A percentile compares a stretch with the other conserved stretches of the same genome.
These are phyloP conservation scores for Rachicladosporium sp. DNA, from an alignment of 2,329 filamentous ascomycete genomes.

Conservation along the genomic window DNA sequence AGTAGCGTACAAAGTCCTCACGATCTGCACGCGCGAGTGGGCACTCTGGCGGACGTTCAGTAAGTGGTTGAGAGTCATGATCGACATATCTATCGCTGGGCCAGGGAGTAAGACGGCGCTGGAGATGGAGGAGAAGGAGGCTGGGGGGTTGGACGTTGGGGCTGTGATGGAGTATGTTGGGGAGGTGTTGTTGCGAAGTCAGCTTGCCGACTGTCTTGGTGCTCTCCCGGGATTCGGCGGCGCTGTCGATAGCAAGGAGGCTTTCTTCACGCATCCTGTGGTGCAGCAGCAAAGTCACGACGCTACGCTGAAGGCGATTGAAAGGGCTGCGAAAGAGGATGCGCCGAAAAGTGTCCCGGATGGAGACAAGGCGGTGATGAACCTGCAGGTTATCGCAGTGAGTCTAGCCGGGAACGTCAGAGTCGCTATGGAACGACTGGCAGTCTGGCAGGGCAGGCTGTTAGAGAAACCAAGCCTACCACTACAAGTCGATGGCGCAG, in stretches of 20 bases:
- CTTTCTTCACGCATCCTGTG: conserved; percentile 10
- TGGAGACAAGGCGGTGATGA: conserved; percentile 9
- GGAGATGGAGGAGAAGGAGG: conserved; percentile 67
- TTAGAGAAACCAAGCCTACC: conserved; percentile 9
- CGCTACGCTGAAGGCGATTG: conserved; percentile 9
- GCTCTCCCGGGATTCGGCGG: conserved; percentile 31
- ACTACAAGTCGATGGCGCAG: too few relatives aligned
- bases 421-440: conserved; percentile 24
- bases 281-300: conserved; percentile 11
- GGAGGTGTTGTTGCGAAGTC: conserved; percentile 29
- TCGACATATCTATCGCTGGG: conserved; percentile 61
- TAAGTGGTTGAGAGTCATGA: conserved; percentile 70
- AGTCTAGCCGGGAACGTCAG: conserved; percentile 13
- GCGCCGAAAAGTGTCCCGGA: not conserved
- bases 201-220: conserved; percentile 14
- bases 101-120: conserved; percentile 46
- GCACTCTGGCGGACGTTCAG: conserved; percentile 68
- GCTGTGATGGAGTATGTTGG: conserved; percentile 69
- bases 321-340: conserved; percentile 6
- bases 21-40: conserved; percentile 62
- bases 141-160: conserved; percentile 55
- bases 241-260: conserved; percentile 7
- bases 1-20: conserved; percentile 59
- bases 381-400: conserved; percentile 16
- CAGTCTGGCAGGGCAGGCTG: conserved; percentile 30